phyloP scores from a whole-genome alignment of 2,329 filamentous ascomycete species.

The Alternaria viburni region DNA sequence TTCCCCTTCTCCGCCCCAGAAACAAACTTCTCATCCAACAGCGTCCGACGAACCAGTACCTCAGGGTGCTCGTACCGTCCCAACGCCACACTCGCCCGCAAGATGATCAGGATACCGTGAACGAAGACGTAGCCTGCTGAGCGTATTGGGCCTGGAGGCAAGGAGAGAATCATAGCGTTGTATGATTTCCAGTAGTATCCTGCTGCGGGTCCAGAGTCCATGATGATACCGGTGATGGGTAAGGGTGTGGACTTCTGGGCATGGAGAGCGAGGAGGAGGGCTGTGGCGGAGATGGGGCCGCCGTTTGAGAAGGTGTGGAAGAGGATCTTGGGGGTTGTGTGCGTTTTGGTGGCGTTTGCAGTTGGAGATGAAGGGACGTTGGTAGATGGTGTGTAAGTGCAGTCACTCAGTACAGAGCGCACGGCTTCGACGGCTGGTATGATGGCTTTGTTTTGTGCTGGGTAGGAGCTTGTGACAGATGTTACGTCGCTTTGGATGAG shows the following conservation, averaged over 20 bases:
- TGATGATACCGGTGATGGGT: conserved; percentile 15
- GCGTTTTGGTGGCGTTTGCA: not conserved
- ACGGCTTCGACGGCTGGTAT: conserved; percentile 17
- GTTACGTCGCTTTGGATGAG: conserved; percentile 17
- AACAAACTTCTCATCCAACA: conserved; percentile 11
- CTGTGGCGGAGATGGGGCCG: conserved; percentile 11
- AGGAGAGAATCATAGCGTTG: conserved; percentile 6
- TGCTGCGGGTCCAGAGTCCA: conserved; percentile 7
- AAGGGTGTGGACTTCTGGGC: not conserved
- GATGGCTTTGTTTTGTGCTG: conserved; percentile 10
- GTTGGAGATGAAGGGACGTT: not conserved
- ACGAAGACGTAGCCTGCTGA: not conserved
- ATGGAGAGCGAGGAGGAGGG: conserved; percentile 7
- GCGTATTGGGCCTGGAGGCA: conserved; percentile 5
- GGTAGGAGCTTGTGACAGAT: conserved; percentile 11
- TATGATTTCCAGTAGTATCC: conserved; percentile 25
- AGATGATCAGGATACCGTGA: not conserved
- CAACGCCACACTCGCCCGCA: not conserved
- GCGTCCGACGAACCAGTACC: not conserved
- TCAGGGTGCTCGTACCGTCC: conserved; percentile 13
- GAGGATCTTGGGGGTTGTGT: conserved; percentile 6
- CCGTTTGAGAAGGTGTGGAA: conserved; percentile 24
- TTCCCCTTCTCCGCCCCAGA: not conserved
- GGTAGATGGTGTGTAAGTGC: not conserved
- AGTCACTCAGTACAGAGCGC: conserved; percentile 4